phyloP scores from a whole-genome alignment of 345 rosid genomes.

The Jatropha curcas region DNA sequence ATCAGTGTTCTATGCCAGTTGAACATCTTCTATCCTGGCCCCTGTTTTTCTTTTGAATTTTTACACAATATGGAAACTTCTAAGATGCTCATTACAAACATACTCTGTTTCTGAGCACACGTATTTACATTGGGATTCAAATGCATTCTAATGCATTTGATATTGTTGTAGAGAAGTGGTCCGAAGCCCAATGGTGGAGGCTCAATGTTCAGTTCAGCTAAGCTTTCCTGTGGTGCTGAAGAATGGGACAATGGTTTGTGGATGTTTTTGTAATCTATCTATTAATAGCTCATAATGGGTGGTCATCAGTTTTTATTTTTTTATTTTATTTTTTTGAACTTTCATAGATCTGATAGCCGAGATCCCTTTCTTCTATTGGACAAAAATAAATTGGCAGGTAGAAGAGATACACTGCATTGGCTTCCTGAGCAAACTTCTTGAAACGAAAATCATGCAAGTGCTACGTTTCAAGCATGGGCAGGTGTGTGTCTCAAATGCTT shows the following conservation, averaged over 20 bases:
- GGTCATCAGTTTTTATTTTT: not conserved
- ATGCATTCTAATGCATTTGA: constrained; percentile 25
- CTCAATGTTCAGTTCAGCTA: constrained; percentile 84
- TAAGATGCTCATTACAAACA: not conserved
- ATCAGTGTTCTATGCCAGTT: not conserved
- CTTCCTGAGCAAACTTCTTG: constrained; percentile 79
- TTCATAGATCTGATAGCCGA: constrained; percentile 8
- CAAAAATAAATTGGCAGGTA: constrained; percentile 42
- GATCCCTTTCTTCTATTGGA: constrained; percentile 14
- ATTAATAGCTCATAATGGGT: constrained; percentile 6
- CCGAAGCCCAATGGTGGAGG: constrained; percentile 88
- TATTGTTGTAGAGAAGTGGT: constrained; percentile 70
- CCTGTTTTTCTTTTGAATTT: not conserved
- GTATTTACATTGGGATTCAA: not conserved
- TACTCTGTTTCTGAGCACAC: not conserved
- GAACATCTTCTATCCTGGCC: not conserved
- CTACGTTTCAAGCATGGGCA: constrained; percentile 92
- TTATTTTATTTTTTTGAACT: not conserved
- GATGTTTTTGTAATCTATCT: constrained; percentile 18
- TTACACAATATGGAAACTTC: not conserved
- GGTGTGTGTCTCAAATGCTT: constrained; percentile 40
- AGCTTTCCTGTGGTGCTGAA: constrained; percentile 88
- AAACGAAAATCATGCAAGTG: constrained; percentile 79
- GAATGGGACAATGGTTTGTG: constrained; percentile 73
- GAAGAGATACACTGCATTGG: constrained; percentile 78